Conservation (phyloP, 768 basidiomycete species). For the Tricholoma sp. region DNA sequence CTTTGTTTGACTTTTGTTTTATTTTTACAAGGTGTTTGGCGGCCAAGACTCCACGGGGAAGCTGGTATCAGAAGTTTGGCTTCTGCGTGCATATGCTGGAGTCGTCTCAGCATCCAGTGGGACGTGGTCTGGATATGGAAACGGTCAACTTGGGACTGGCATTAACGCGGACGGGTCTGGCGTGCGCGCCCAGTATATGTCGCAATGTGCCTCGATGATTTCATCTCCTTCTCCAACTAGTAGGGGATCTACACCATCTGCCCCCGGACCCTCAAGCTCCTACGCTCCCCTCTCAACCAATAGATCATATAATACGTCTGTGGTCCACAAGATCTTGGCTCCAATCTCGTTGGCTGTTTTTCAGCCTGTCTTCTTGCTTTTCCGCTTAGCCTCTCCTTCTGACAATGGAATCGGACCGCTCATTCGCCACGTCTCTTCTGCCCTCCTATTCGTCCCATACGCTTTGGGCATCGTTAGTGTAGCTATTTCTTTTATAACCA, state of each 20-base stretch:
- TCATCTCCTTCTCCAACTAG: slow-evolving; percentile 17
- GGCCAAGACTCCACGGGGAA: slow-evolving; percentile 63
- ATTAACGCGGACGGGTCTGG: slow-evolving; percentile 62
- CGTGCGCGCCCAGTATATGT: slow-evolving; percentile 55
- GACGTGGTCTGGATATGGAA: slow-evolving; percentile 61
- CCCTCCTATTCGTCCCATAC: slow-evolving; percentile 40
- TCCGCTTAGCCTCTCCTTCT: slow-evolving; percentile 23
- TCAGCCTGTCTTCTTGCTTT: slow-evolving; percentile 30
- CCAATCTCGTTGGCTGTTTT: slow-evolving; percentile 39
- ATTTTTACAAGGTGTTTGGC: slow-evolving; percentile 52
- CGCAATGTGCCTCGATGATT: slow-evolving; percentile 48
- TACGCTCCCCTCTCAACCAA: slow-evolving; percentile 2
- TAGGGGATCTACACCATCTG: slow-evolving; percentile 10
- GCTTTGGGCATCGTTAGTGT: slow-evolving; percentile 61
- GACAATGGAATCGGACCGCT: slow-evolving; percentile 2
- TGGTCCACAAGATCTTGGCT: slow-evolving; percentile 40
- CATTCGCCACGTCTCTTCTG: slow-evolving; percentile 11
- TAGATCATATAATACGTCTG: slow-evolving; percentile 28
- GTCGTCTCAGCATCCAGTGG: slow-evolving; percentile 48
- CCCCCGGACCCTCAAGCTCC: slow-evolving; percentile 2
- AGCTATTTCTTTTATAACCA: slow-evolving; percentile 57
- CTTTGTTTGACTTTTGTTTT: not conserved
- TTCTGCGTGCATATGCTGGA: slow-evolving; percentile 70
- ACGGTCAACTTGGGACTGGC: slow-evolving; percentile 59
- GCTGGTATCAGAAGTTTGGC: slow-evolving; percentile 73